These are phyloP conservation scores for Hypoxylon fragiforme DNA, from an alignment of 495 filamentous ascomycete species.

Conservation along the genomic window DNA sequence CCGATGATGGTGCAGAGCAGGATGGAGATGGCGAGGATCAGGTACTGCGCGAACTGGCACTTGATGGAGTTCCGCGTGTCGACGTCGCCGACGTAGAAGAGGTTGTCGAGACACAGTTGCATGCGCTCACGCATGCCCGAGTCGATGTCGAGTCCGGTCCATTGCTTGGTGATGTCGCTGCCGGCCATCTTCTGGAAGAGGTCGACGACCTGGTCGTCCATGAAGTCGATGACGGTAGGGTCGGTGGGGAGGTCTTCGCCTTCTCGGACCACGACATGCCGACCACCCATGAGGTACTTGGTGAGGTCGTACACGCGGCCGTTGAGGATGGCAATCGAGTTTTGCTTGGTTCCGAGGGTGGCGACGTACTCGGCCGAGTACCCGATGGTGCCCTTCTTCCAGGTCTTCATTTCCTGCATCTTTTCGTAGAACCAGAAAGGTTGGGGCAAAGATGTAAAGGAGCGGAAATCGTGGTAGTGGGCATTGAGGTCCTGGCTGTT, in stretches of 20 bases:
- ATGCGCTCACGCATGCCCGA: constrained; percentile 61
- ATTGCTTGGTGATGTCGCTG: constrained; percentile 80
- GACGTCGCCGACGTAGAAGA: constrained; percentile 91
- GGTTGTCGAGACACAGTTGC: constrained; percentile 86
- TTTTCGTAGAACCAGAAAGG: constrained; percentile 91
- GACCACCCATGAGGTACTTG: constrained; percentile 77
- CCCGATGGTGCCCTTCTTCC: constrained; percentile 86
- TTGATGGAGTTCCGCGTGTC: constrained; percentile 87
- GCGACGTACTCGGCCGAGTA: constrained; percentile 79
- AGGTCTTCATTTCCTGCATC: constrained; percentile 74
- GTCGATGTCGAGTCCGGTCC: constrained; percentile 67
- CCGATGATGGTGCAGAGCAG: constrained; percentile 78
- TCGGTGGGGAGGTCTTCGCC: constrained; percentile 53
- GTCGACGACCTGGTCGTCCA: constrained; percentile 71
- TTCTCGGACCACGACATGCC: constrained; percentile 57
- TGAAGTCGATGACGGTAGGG: constrained; percentile 71
- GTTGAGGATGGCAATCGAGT: constrained; percentile 78
- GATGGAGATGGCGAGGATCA: constrained; percentile 87
- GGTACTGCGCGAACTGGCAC: constrained; percentile 88
- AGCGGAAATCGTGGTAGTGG: constrained; percentile 91
- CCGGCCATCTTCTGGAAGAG: constrained; percentile 80
- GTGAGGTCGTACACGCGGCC: constrained; percentile 89
- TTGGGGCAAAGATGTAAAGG: constrained; percentile 76
- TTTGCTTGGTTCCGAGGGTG: constrained; percentile 64
- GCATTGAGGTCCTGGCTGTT: constrained; percentile 70